A percentile compares a stretch with the other conserved stretches of the same genome.
phyloP scores from a whole-genome alignment of 1,139 yeast species.

The Lodderomyces pseudojiufengensis region DNA sequence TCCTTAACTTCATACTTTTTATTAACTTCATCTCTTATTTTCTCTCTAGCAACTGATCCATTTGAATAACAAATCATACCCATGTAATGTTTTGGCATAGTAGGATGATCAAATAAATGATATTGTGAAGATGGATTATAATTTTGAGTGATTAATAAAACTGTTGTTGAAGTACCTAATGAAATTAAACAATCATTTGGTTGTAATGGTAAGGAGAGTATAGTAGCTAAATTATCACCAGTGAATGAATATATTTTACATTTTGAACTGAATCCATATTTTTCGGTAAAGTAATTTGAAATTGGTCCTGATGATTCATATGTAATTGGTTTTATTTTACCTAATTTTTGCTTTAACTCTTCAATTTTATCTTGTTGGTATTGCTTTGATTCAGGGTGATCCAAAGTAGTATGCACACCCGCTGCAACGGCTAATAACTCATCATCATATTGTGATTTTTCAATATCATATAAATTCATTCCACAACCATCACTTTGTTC shows the following conservation, averaged over 20 bases:
- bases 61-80: conserved; percentile 95
- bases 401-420: conserved; percentile 37
- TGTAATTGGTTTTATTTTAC: conserved; percentile 48
- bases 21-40: conserved; percentile 63
- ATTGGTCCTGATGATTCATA: conserved; percentile 41
- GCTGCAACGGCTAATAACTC: conserved; percentile 51
- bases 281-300: conserved; percentile 55
- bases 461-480: conserved; percentile 77
- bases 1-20: conserved; percentile 32
- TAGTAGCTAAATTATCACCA: conserved; percentile 89
- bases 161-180: conserved; percentile 88
- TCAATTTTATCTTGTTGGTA: conserved; percentile 22
- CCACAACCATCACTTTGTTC: conserved; percentile 93
- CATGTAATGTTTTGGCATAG: conserved; percentile 74
- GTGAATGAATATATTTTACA: conserved; percentile 71
- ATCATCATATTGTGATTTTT: conserved; percentile 49
- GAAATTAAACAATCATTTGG: conserved; percentile 78
- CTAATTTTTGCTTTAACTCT: conserved; percentile 47
- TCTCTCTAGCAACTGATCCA: conserved; percentile 84
- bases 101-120: conserved; percentile 85
- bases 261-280: conserved; percentile 54
- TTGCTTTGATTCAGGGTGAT: conserved; percentile 16
- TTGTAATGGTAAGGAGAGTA: conserved; percentile 72
- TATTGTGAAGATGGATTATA: conserved; percentile 79
- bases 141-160: conserved; percentile 71